Evolutionary conservation across 2,329 filamentous ascomycete genomes (phyloP), one percentile per base, ranked within the genome.

Genomic region (Venturia nashicola): DNA sequence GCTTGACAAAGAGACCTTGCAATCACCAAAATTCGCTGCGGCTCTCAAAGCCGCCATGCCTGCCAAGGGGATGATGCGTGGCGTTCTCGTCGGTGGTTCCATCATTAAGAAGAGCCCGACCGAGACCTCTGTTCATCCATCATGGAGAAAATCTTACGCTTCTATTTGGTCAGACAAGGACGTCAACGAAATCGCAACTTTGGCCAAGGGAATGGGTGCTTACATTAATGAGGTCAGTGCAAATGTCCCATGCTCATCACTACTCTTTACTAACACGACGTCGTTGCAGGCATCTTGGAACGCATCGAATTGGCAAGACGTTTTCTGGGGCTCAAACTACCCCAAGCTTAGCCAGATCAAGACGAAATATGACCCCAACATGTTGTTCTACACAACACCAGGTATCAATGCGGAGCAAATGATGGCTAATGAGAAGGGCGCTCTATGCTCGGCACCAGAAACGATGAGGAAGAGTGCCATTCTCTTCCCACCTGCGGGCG

Each of bases 241-340:
- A n/a, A 63, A 14, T 36, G 23, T 14, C 20, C 36, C 86, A 86
- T 63, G 70, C 86, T 46, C 73, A 76, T 18, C 79, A 5, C 5
- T 5, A 4, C 32, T 57, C 9, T 36, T 57, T 57, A 18, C 27
- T 36, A 57, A 36, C 32, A 9, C 20, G 12, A 27, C 1, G 4
- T 27, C 5, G n/a, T 12, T 54, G 6, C 27, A 65, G 51, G 54
- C 48, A 9, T 34, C 18, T 11, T 46, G 23, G n/a, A 23, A 54
- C 11, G 60, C n/a, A 8, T 16, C 55, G 27, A 67, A 75, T 63
- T 76, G 78, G 11, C 81, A 83, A 68, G 67, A 74, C 60, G 75
- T 78, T 7, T 86, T 86, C 69, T 86, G 83, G 82, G 80, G 80
- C 0, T 68, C 75, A 0, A 84, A 85, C 65, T 71, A 85, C 46